These are phyloP conservation scores for Sporothrix schenckii DNA, from an alignment of 2,329 filamentous ascomycete species.

Conservation along the genomic window DNA sequence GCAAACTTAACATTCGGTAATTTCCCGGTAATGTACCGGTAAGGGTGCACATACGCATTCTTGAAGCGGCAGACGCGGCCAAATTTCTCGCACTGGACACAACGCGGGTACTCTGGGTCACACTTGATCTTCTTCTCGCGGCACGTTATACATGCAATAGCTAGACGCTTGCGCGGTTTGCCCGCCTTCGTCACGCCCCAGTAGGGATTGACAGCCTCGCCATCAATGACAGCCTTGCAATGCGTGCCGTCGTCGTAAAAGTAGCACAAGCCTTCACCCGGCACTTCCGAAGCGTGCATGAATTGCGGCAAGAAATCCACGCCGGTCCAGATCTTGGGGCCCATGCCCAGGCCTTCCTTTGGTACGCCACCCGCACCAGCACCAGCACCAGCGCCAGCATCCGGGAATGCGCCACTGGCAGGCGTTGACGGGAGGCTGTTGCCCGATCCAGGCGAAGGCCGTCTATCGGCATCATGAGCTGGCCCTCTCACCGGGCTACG, in stretches of 20 bases:
- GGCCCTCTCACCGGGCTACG: slow-evolving; percentile 13
- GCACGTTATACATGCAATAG: slow-evolving; percentile 90
- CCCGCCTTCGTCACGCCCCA: slow-evolving; percentile 95
- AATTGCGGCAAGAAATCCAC: slow-evolving; percentile 69
- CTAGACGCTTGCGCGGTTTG: slow-evolving; percentile 86
- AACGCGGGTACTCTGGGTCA: slow-evolving; percentile 83
- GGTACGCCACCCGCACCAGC: slow-evolving; percentile 44
- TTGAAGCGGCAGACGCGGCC: slow-evolving; percentile 82
- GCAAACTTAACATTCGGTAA: background rate
- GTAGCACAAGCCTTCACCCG: slow-evolving; percentile 79
- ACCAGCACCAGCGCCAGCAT: slow-evolving; percentile 39
- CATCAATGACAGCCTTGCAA: slow-evolving; percentile 81
- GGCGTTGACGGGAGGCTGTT: slow-evolving; percentile 11
- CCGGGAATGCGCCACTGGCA: slow-evolving; percentile 44
- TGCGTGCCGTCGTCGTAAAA: slow-evolving; percentile 84
- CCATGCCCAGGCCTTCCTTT: slow-evolving; percentile 55
- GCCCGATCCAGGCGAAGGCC: slow-evolving; percentile 3
- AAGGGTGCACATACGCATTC: slow-evolving; percentile 69
- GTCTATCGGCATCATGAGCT: slow-evolving; percentile 5
- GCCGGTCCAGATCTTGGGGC: slow-evolving; percentile 71
- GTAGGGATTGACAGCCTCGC: slow-evolving; percentile 82
- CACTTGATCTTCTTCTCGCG: slow-evolving; percentile 98
- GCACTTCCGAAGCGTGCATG: slow-evolving; percentile 65
- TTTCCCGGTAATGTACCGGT: no score
- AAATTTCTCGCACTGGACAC: slow-evolving; percentile 90